Evolutionary conservation across 306 rosid species (phyloP), one percentile per base, ranked within the genome.

Genomic region (Rosa multiflora): DNA sequence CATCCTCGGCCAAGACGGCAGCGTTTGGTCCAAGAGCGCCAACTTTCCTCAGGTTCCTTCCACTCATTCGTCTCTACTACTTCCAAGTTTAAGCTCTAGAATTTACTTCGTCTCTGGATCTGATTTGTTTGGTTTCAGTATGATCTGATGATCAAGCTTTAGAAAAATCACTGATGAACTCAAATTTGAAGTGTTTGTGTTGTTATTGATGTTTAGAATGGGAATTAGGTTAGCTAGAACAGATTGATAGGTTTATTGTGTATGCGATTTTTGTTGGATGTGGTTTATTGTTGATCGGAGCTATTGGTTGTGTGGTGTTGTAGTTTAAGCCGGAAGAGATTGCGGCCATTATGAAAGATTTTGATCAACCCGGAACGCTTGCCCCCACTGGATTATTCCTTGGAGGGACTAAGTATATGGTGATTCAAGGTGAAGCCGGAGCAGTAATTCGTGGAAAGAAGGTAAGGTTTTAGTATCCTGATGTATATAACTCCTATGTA

Each of bases 381-480:
- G 94, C 97, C 73, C 94, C 94, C 7, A 91, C 92, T 76, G 92
- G 93, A 8, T 80, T 88, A 26, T 81, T 88, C 78, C 73, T 87
- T 1, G 93, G 94, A 20, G 94, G 91, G 78, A 88, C 93, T 1
- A 90, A 92, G 77, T 92, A 90, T 67, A 92, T 92, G 97, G 97
- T 88, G 76, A 92, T 92, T 76, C 97, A 91, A 83, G 97, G 97
- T 4, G 94, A 91, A 56, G 11, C 92, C 0, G 92, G 91, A 26
- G 90, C 87, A 70, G 97, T 89, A 42, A 91, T 91, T 74, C 88
- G 97, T 58, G 94, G 97, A 75, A 91, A 91, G 88, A 91, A 89
- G 92, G 94, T 79, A 44, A 61, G 71, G 51, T n/a, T n/a, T n/a
- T n/a, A n/a, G n/a, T n/a, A n/a, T n/a, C n/a, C n/a, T n/a, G n/a